Base-by-base conservation (phyloP, 1,139 yeast species). In the Yamadazyma trypodendri region DNA sequence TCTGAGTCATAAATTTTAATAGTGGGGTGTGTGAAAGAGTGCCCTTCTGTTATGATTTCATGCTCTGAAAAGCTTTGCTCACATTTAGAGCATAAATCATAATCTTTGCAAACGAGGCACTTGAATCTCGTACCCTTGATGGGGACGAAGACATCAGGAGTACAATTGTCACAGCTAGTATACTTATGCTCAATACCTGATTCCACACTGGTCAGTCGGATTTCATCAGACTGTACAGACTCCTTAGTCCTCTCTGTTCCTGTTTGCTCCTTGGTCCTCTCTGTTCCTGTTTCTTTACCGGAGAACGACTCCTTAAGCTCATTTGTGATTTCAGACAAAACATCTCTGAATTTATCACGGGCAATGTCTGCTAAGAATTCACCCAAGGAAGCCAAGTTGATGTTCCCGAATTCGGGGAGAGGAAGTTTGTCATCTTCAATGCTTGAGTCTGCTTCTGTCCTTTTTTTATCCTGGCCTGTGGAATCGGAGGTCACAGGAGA, bases 31-130 rank as follows among this genome's bases (percentile, higher is more conserved):
- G 39, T 37, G 36, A 45, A 52, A 6, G 51, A 43, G 46, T 68
- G 72, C 3, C 34, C 24, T 6, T 34, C 40, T 6, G 45, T 41
- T 8, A 36, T 22, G 11, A 43, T 34, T 38, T 46, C 42, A 29
- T 40, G 37, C 10, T 35, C 40, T 23, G 30, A 28, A 24, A 41
- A 46, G 11, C 51, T 50, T 0, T 45, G 37, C 45, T 75, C 79
- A 52, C 87, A 81, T 2, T 47, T 35, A 24, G 68, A 63, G 51
- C 88, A 81, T 40, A 80, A 60, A 49, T 81, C 85, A 55, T 64
- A 80, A 48, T 81, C 73, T 3, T 51, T 43, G 51, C 88, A 81
- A 23, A 71, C 70, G 36, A 71, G 46, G 52, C 88, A 81, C 39
- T 70, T 67, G 58, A 64, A 81, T 45, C 86, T 67, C 11, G 53